Evolutionary conservation across 305 asterid genomes (phyloP), one percentile per base, ranked within the genome.

Genomic region (Salvia sclarea): DNA sequence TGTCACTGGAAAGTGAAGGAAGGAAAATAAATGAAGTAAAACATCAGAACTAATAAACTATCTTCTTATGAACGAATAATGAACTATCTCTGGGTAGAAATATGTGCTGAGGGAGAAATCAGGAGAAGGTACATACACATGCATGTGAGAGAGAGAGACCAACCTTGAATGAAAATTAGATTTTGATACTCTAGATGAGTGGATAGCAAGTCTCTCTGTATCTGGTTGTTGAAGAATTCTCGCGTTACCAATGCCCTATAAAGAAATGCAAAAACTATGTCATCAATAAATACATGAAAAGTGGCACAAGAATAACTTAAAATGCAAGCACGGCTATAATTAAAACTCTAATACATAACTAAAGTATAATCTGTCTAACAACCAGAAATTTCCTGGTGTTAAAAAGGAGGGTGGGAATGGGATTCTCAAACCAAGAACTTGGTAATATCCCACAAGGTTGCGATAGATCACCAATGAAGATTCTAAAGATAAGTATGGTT

Each of bases 151-250:
- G 74, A 24, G 68, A 73, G 68, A 71, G 77, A 77, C 41, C 49
- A 38, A 95, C 99, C 97, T 91, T 48, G 88, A 78, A 74, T 86
- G 83, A 57, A 86, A 85, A 77, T 74, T 84, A 18, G 95, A 85
- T 79, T 78, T 86, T 58, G 97, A 80, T 43, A 83, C 80, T 78
- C 94, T 78, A 18, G 88, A 89, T 40, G 96, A 89, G 74, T 88
- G 97, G 78, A 84, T 75, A 66, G 91, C 88, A 63, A 88, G 97
- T 71, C 84, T 82, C 80, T 89, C 97, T 25, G 92, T 67, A 44
- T 87, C 95, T 25, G 84, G 74, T 63, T 65, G 83, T 73, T 83
- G 90, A 72, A 68, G 64, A 64, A 71, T 79, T 78, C 95, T 87
- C 9, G 79, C 72, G 54, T 79, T 84, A 57, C 78, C 85, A 45